phyloP scores from a whole-genome alignment of 805 yeast species.

The Yueomyces sinensis region DNA sequence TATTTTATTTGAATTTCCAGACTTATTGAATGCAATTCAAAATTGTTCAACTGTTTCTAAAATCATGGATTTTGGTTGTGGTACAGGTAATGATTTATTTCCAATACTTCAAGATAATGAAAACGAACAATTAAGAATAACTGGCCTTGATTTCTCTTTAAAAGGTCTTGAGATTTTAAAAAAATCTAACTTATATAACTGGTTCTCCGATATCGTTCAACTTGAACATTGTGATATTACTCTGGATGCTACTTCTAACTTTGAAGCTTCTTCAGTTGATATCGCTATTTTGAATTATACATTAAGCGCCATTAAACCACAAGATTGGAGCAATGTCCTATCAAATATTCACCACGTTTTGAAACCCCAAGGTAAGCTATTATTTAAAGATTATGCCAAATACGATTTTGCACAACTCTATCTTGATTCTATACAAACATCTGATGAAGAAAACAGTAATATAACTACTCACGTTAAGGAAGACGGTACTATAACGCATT shows the following conservation, averaged over 20 bases:
- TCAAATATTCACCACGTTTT: slow-evolving; percentile 49
- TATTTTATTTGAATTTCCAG: not conserved
- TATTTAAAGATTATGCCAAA: slow-evolving; percentile 86
- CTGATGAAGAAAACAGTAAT: slow-evolving; percentile 51
- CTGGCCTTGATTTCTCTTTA: slow-evolving; percentile 77
- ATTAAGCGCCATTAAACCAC: slow-evolving; percentile 34
- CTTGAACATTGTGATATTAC: not conserved
- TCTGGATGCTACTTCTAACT: too few relatives aligned
- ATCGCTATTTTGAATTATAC: not conserved
- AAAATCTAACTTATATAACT: slow-evolving; percentile 41
- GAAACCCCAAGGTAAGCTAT: slow-evolving; percentile 84
- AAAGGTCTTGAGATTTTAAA: slow-evolving; percentile 76
- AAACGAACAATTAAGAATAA: slow-evolving; percentile 52
- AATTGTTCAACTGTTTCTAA: not conserved
- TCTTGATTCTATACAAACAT: slow-evolving; percentile 66
- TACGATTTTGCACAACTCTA: slow-evolving; percentile 89
- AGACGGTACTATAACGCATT: slow-evolving; percentile 91
- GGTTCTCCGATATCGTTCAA: not conserved
- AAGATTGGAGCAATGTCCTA: slow-evolving; percentile 75
- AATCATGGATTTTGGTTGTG: slow-evolving; percentile 87
- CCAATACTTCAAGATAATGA: slow-evolving; percentile 71
- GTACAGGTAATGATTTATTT: slow-evolving; percentile 90
- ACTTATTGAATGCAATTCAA: not conserved
- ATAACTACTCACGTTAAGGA: slow-evolving; percentile 70
- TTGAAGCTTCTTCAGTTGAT: not conserved